Evolutionary conservation across 805 yeast genomes (phyloP), one percentile per base, ranked within the genome.

Genomic region (Limtongia smithiae): DNA sequence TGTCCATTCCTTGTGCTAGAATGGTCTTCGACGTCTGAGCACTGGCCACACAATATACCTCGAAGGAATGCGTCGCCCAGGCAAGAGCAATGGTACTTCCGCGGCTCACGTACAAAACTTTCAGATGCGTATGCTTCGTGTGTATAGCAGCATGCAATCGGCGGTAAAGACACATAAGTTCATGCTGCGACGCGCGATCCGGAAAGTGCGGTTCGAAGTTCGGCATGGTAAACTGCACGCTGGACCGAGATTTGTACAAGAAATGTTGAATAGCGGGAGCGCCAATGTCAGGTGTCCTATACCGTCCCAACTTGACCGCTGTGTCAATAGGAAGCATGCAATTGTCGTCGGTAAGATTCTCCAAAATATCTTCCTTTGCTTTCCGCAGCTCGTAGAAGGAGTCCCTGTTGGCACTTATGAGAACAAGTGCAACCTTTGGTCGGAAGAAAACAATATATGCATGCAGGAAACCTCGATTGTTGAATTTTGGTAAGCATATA

Each of bases 401-500:
- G 60, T 85, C 85, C 63, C 83, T 85, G 64, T 81, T 87, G 0
- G 89, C 83, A 49, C 84, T 77, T 6, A 81, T 68, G 18, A 81
- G 69, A 2, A 77, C 72, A 12, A 81, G 63, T 2, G 77, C 63
- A 57, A 66, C 47, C 56, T 70, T 53, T 33, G 63, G 51, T 38
- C 74, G 74, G 40, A 82, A 63, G 56, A 81, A 80, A 50, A 80
- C 81, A 37, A 89, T 84, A 61, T 84, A 87, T 11, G 88, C 81
- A 62, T 93, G 85, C 4, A 91, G 68, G 61, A 90, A 93, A 8
- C 98, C 98, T 55, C 81, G 81, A 1, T 87, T 70, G 62, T 93
- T 91, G 71, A 91, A 91, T 58, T 85, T 80, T 0, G 97, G 96
- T 64, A 91, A 73, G 66, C 98, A 91, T 0, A 91, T 73, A 0